Evolutionary conservation across 2,329 filamentous ascomycete species (phyloP).

Genomic region (Xylariales sp.): DNA sequence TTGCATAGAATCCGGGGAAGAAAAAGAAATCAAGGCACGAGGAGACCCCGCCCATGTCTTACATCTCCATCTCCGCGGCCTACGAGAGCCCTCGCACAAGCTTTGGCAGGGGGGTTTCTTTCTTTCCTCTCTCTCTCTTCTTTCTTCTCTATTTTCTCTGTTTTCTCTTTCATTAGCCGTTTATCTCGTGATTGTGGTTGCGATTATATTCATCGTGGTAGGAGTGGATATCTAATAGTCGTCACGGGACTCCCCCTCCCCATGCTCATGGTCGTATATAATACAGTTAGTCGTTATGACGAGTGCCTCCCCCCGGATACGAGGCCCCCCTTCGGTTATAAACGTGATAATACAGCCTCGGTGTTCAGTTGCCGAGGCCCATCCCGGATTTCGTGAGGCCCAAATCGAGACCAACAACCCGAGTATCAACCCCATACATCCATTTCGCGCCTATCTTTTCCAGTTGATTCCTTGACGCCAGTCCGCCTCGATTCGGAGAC

Average conservation of each 20-base stretch:
- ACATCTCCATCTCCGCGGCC: neutral
- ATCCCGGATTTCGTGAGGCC: constrained; percentile 3
- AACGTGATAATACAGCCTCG: constrained; percentile 16
- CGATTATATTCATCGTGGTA: constrained; percentile 10
- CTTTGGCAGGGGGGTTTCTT: neutral
- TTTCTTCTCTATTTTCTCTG: too few relatives aligned
- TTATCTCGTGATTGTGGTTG: constrained; percentile 14
- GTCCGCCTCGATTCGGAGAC: constrained; percentile 2
- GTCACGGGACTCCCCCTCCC: neutral
- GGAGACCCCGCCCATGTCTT: neutral
- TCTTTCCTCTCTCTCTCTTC: too few relatives aligned
- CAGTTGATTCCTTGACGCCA: constrained; percentile 11
- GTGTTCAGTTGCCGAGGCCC: constrained; percentile 22
- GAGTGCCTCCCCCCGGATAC: neutral
- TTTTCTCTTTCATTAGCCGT: neutral
- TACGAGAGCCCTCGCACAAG: neutral
- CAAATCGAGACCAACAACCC: constrained; percentile 1
- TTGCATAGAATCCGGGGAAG: constrained; percentile 10
- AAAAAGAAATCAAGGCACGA: neutral
- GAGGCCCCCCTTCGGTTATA: neutral
- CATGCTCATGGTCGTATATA: constrained; percentile 13
- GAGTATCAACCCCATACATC: neutral
- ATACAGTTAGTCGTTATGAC: constrained; percentile 14
- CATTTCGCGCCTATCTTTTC: constrained; percentile 5
- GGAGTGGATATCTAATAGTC: constrained; percentile 26